Base-by-base conservation (phyloP, 1,284 basidiomycete genomes). In the Ganoderma lucidum region DNA sequence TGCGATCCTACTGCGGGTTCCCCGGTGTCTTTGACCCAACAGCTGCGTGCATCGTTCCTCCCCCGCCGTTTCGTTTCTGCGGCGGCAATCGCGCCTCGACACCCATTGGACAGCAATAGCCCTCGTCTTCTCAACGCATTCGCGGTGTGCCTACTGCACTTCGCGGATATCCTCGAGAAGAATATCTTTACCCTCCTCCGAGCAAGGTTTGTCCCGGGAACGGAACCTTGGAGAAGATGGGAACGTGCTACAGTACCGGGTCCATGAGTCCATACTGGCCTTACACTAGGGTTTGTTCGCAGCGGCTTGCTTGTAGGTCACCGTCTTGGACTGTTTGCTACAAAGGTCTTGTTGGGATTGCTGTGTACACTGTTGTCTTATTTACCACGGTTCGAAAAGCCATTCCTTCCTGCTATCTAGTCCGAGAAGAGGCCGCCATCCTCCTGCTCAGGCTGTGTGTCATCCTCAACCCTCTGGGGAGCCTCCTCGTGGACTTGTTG, bases 161-260 rank as follows among this genome's bases (percentile, higher is more conserved):
- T 70, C 8, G 41, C 62, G 15, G 65, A 70, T 63, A 35, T 70
- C 6, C 10, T 77, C 51, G 76, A 77, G 66, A 65, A 71, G 60
- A 53, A 30, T 41, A 35, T 75, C 14, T 78, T 76, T 62, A 30
- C 61, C 9, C 8, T 61, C 9, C n/a, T 71, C 2, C 62, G 70
- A 6, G 76, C 75, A 32, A 64, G 75, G 55, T 79, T 79, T 61
- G 75, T 78, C 2, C 67, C 71, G 6, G 78, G 78, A 12, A 65
- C 75, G 35, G 78, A 78, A 65, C 78, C 78, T 42, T 79, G 78
- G 78, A 17, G 51, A 6, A 62, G 73, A 51, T 77, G 75, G 77
- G 72, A 75, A 28, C 68, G 77, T 19, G 76, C 72, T 9, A 70
- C 65, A 19, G 41, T 30, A 15, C 62, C 48, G 4, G 45, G 62